Evolutionary conservation across 1,284 basidiomycete genomes (phyloP).

Genomic region (Cryptococcus maquisensis): DNA sequence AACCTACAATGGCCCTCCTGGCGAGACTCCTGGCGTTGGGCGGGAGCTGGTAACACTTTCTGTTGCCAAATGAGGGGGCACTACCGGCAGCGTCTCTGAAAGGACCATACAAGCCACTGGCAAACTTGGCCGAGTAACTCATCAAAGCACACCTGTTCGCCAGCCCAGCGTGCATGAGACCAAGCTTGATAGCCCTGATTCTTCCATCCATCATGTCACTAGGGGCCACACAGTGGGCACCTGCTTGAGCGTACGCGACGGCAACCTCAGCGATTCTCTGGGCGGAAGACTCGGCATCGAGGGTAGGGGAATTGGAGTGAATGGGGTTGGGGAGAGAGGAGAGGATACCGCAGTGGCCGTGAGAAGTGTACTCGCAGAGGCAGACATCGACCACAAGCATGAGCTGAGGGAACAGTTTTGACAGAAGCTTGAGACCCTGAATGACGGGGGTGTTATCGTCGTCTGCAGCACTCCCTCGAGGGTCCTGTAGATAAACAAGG

Average conservation of each 20-base stretch:
- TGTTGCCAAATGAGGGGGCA: slow-evolving; percentile 87
- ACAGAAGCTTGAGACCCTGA: slow-evolving; percentile 74
- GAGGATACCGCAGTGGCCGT: slow-evolving; percentile 92
- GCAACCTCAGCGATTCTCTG: slow-evolving; percentile 87
- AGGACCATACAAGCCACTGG: slow-evolving; percentile 92
- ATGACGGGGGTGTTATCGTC: slow-evolving; percentile 90
- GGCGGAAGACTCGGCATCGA: slow-evolving; percentile 68
- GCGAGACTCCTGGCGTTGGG: slow-evolving; percentile 84
- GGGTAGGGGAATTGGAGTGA: slow-evolving; percentile 37
- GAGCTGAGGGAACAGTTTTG: slow-evolving; percentile 70
- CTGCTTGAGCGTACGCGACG: slow-evolving; percentile 84
- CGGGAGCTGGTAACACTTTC: slow-evolving; percentile 97
- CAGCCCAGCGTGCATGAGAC: slow-evolving; percentile 72
- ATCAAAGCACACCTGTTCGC: slow-evolving; percentile 88
- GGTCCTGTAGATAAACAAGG: slow-evolving; percentile 60
- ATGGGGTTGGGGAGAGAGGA: slow-evolving; percentile 38
- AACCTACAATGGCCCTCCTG: slow-evolving; percentile 82
- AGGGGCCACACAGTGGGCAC: slow-evolving; percentile 95
- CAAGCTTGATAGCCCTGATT: slow-evolving; percentile 81
- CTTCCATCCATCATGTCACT: slow-evolving; percentile 99
- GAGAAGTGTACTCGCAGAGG: slow-evolving; percentile 98
- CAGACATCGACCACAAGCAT: slow-evolving; percentile 95
- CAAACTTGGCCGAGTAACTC: slow-evolving; percentile 99
- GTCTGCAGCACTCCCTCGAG: slow-evolving; percentile 78
- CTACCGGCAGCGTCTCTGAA: slow-evolving; percentile 98